A percentile compares a stretch with the other conserved stretches of the same genome.
phyloP scores from a whole-genome alignment of 2,329 filamentous ascomycete genomes.

The Saccharata proteae region DNA sequence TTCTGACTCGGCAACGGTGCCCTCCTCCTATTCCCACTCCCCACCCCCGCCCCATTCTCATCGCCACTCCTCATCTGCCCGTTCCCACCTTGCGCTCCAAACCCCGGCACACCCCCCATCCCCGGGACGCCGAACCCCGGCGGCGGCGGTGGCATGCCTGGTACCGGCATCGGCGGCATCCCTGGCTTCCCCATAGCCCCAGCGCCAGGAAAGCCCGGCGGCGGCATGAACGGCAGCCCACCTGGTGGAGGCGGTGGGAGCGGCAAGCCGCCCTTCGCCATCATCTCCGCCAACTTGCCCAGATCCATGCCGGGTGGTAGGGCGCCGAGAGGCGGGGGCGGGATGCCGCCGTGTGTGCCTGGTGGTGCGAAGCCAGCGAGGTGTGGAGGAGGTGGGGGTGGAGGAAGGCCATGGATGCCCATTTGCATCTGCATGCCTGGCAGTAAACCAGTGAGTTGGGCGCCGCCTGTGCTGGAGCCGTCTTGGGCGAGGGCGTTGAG shows the following conservation, averaged over 20 bases:
- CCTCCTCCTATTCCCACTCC: too few species aligned
- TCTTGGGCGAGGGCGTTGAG: slow-evolving; percentile 23
- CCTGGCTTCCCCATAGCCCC: too few species aligned
- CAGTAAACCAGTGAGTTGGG: slow-evolving; percentile 36
- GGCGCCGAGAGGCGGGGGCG: slow-evolving; percentile 11
- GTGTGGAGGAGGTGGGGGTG: slow-evolving; percentile 14
- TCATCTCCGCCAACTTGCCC: slow-evolving; percentile 21
- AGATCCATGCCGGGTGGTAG: slow-evolving; percentile 17
- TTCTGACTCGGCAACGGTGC: slow-evolving; percentile 72
- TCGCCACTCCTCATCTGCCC: not conserved
- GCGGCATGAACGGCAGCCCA: slow-evolving; percentile 15
- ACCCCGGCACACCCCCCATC: too few species aligned
- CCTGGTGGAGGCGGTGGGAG: slow-evolving; percentile 20
- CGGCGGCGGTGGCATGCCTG: slow-evolving; percentile 10
- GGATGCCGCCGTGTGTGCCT: slow-evolving; percentile 13
- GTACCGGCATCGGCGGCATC: too few species aligned
- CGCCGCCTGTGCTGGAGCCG: slow-evolving; percentile 31
- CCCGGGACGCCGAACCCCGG: slow-evolving; percentile 23
- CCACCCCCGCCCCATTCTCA: slow-evolving; percentile 22
- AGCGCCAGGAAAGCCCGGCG: slow-evolving; percentile 21
- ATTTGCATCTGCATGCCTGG: slow-evolving; percentile 18
- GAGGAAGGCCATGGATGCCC: slow-evolving; percentile 12
- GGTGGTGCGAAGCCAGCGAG: slow-evolving; percentile 11
- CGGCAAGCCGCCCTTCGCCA: slow-evolving; percentile 23
- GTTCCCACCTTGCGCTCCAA: slow-evolving; percentile 2